Evolutionary conservation across 768 basidiomycete species (phyloP).

Genomic region (Mycena rebaudengoi): DNA sequence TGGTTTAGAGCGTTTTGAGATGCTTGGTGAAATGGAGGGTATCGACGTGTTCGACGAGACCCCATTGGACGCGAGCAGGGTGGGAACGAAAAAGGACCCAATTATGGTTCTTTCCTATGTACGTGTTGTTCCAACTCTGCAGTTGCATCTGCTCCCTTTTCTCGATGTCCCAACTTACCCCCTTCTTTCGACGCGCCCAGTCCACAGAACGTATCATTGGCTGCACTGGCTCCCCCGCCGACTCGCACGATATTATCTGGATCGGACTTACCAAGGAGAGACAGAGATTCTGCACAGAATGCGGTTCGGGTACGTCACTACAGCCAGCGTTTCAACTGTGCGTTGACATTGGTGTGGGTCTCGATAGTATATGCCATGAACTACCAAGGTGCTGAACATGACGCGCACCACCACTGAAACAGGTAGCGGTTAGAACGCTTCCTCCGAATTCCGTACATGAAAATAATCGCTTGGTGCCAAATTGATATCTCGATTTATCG

Average conservation of each 20-base stretch:
- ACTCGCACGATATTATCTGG: conserved; percentile 96
- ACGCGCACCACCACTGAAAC: too few species aligned
- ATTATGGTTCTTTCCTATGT: conserved; percentile 89
- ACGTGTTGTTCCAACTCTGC: conserved; percentile 42
- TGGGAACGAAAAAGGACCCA: conserved; percentile 90
- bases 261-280: conserved; percentile 72
- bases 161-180: neutral
- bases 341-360: conserved; percentile 1
- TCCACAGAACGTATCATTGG: conserved; percentile 87
- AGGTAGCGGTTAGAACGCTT: too few species aligned
- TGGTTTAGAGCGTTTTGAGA: conserved; percentile 95
- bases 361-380: conserved; percentile 84
- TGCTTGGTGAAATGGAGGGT: conserved; percentile 89
- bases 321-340: neutral
- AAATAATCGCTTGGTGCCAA: too few species aligned
- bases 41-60: conserved; percentile 89
- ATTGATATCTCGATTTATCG: too few species aligned
- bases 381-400: conserved; percentile 37
- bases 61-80: conserved; percentile 82
- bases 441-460: too few species aligned
- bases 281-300: conserved; percentile 87
- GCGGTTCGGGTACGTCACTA: conserved; percentile 80
- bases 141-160: neutral
- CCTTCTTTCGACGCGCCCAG: conserved; percentile 47
- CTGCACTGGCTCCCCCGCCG: conserved; percentile 94